Evolutionary conservation across 495 filamentous ascomycete species (phyloP), one percentile per base, ranked within the genome.

Genomic region (Pyrenopolyporus hunteri): DNA sequence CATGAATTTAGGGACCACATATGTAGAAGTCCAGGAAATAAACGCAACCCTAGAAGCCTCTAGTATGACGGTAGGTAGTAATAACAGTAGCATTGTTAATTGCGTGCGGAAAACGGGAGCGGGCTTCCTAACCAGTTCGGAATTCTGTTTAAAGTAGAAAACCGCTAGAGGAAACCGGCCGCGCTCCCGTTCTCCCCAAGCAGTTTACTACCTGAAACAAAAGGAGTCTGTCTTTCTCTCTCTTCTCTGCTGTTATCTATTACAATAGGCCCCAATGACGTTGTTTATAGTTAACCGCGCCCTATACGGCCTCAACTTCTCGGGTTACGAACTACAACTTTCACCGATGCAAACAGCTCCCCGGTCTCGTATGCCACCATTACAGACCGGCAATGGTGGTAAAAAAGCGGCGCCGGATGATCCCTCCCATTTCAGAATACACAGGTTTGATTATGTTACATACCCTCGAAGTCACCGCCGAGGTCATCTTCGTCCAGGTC

Each of bases 401-500:
- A 36, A 13, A 11, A 57, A 54, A 42, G 42, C 37, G 47, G 49
- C 63, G 33, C 22, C 57, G 33, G 43, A 52, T 25, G 31, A n/a
- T 49, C 28, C 57, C 54, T 59, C 57, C 53, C 9, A 51, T 57
- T 64, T 60, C 63, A 67, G 58, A 71, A 69, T 69, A 71, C 69
- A 71, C 57, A 40, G 63, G 59, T 64, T 60, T 23, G 53, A 53
- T 57, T 64, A 66, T 57, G 62, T 86, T 89, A 97, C 83, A 98
- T 91, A 61, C 92, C 93, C 74, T 98, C 95, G 74, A 96, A 98
- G 70, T 97, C 95, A 32, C 92, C 94, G 47, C 92, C 92, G 45
- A 93, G 90, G 80, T 98, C 94, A 69, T 97, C 95, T 71, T 96
- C 94, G 65, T 98, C 94, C 77, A 96, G 85, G 67, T 98, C 94